Conservation (phyloP, 169 alveolate species). For the Fabrea salina region DNA sequence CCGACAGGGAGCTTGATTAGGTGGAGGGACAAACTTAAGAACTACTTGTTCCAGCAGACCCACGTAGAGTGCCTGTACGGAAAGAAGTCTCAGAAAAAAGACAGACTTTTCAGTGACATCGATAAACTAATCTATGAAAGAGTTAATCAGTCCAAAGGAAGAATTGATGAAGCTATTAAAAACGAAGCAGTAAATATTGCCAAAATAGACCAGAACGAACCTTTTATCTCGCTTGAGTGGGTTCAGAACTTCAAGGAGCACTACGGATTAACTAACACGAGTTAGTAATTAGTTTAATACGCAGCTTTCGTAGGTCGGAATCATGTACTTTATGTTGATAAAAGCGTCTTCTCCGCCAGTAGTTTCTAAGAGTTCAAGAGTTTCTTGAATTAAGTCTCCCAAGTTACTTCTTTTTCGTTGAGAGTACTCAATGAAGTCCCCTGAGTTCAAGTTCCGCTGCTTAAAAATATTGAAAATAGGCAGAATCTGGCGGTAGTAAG, state of each 20-base stretch:
- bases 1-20: not conserved
- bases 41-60: not conserved
- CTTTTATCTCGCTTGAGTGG: not conserved
- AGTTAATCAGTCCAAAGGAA: not conserved
- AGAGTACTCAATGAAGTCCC: conserved; percentile 86
- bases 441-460: conserved; percentile 73
- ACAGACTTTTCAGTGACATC: not conserved
- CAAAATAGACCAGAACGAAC: not conserved
- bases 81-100: not conserved
- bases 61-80: not conserved
- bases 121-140: not conserved
- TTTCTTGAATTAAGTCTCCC: conserved; percentile 91
- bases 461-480: conserved; percentile 88
- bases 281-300: conserved; percentile 56
- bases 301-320: conserved; percentile 90
- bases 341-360: conserved; percentile 93
- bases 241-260: not conserved
- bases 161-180: not conserved
- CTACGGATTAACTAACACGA: not conserved
- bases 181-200: not conserved
- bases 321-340: conserved; percentile 91
- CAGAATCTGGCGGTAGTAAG: conserved; percentile 92
- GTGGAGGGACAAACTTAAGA: conserved; percentile 26
- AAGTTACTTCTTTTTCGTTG: conserved; percentile 81
- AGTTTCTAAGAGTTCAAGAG: conserved; percentile 87